These are phyloP conservation scores for Pisolithus orientalis DNA, from an alignment of 768 basidiomycete genomes.

Conservation along the genomic window DNA sequence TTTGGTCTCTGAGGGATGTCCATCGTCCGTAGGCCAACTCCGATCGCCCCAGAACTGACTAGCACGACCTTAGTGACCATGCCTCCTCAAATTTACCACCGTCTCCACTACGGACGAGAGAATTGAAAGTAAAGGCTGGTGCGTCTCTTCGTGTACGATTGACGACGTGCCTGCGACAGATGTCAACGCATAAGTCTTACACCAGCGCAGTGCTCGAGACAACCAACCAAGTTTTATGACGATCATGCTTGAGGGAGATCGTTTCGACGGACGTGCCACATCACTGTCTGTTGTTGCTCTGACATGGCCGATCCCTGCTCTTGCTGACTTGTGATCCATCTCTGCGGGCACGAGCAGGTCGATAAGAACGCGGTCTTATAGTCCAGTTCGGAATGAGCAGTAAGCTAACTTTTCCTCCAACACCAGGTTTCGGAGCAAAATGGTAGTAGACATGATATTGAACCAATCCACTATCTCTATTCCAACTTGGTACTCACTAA, in stretches of 20 bases:
- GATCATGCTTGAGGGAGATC: constrained; percentile 49
- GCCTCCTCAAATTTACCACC: constrained; percentile 63
- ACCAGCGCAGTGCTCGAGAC: not conserved
- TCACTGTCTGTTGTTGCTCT: constrained; percentile 6
- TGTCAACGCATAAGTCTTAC: constrained; percentile 5
- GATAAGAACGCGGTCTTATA: no score
- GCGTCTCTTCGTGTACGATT: constrained; percentile 91
- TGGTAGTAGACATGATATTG: no score
- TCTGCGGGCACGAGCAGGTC: no score
- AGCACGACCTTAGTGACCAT: constrained; percentile 94
- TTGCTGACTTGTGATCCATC: constrained; percentile 9
- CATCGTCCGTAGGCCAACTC: constrained; percentile 92
- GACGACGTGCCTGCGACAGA: constrained; percentile 71
- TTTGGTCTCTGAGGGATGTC: constrained; percentile 73
- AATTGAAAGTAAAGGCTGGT: constrained; percentile 85
- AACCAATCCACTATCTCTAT: no score
- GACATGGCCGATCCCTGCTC: constrained; percentile 1
- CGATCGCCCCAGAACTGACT: constrained; percentile 97
- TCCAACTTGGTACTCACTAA: no score
- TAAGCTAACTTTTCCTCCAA: no score
- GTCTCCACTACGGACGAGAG: constrained; percentile 92
- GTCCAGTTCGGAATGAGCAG: no score
- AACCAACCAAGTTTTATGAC: constrained; percentile 81
- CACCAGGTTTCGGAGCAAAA: no score
- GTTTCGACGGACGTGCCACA: constrained; percentile 16